A percentile compares a stretch with the other conserved stretches of the same genome.
phyloP scores from a whole-genome alignment of 352 stramenopile genomes.

The Globisporangium iwayamae region DNA sequence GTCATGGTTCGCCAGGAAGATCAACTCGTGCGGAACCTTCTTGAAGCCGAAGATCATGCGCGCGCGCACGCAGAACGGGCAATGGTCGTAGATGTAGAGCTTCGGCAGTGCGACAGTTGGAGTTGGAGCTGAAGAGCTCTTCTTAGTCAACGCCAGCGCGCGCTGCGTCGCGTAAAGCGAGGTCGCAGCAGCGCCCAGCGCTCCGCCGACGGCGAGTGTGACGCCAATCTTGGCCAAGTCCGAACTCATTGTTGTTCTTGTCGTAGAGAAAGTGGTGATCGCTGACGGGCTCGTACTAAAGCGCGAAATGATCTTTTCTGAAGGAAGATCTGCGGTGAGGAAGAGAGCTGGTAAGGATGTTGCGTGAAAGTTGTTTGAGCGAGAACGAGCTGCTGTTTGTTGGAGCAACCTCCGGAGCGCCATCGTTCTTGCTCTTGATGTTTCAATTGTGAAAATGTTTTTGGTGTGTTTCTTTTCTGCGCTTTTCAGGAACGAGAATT shows the following conservation, averaged over 20 bases:
- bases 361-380: conserved; percentile 3
- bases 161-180: conserved; percentile 24
- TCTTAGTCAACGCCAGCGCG: conserved; percentile 13
- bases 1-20: conserved; percentile 47
- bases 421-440: conserved; percentile 10
- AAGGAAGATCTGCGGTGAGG: conserved; percentile 6
- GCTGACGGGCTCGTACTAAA: not conserved
- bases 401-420: conserved; percentile 8
- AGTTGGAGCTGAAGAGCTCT: not conserved
- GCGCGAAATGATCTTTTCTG: not conserved
- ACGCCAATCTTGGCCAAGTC: conserved; percentile 43
- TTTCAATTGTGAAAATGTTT: conserved; percentile 1
- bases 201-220: conserved; percentile 41
- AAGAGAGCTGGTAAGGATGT: not conserved
- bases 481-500: not conserved
- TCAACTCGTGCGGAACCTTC: conserved; percentile 28
- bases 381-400: not conserved
- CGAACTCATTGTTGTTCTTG: conserved; percentile 24
- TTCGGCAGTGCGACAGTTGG: conserved; percentile 18
- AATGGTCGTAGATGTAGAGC: conserved; percentile 54
- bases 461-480: not conserved
- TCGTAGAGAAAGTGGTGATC: not conserved
- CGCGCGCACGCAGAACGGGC: conserved; percentile 39
- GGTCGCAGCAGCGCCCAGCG: conserved; percentile 36
- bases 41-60: conserved; percentile 51